phyloP scores from a whole-genome alignment of 495 filamentous ascomycete species.

The Xylaria castorea region DNA sequence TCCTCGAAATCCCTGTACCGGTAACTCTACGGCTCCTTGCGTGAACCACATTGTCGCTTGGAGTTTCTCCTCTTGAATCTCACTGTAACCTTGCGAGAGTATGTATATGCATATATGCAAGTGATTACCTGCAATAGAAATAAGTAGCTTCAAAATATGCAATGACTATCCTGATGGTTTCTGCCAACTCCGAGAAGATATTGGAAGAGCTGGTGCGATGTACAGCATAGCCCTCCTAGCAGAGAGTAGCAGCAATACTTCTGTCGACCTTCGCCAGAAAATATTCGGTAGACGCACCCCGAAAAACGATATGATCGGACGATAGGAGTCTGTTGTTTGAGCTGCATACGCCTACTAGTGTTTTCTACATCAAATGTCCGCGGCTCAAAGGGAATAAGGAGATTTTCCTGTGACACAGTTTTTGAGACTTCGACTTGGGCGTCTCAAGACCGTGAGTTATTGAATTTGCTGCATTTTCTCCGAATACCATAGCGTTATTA shows the following conservation, averaged over 20 bases:
- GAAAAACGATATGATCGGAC: background rate
- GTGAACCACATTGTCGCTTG: constrained; percentile 1
- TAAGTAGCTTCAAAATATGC: background rate
- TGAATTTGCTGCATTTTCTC: background rate
- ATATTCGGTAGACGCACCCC: background rate
- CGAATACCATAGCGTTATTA: background rate
- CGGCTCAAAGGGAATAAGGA: background rate
- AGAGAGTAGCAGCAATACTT: background rate
- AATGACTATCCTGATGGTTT: background rate
- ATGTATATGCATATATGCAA: background rate
- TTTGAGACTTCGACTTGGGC: background rate
- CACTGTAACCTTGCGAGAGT: background rate
- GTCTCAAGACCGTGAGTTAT: background rate
- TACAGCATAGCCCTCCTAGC: background rate
- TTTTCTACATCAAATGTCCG: background rate
- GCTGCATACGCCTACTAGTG: background rate
- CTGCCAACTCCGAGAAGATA: background rate
- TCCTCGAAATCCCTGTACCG: constrained; percentile 10
- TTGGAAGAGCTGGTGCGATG: background rate
- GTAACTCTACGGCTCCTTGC: constrained; percentile 14
- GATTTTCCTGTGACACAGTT: background rate
- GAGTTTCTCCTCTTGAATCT: background rate
- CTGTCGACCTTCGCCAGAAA: too few relatives aligned
- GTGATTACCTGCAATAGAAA: constrained; percentile 2
- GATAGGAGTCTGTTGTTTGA: background rate